Evolutionary conservation across 805 yeast species (phyloP).

Genomic region (Myxozyma geophila): DNA sequence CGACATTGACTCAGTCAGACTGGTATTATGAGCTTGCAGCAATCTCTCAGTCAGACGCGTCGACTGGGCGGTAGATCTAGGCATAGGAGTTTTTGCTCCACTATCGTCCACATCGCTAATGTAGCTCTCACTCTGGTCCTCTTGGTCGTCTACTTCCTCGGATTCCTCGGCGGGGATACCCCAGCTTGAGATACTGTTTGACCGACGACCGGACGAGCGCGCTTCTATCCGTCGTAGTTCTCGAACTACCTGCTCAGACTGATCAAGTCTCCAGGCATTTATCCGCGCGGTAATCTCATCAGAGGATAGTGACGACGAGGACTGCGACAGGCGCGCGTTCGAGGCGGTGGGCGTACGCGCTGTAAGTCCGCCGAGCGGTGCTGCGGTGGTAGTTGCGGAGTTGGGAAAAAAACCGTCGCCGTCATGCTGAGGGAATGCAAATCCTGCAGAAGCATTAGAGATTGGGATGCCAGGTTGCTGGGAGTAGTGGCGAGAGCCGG

Average conservation of each 20-base stretch:
- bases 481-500: background rate
- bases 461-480: background rate
- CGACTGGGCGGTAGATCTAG: background rate
- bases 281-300: conserved; percentile 46
- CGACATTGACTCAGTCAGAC: background rate
- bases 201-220: conserved; percentile 15
- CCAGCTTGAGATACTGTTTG: conserved; percentile 24
- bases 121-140: background rate
- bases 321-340: conserved; percentile 13
- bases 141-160: conserved; percentile 10
- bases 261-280: conserved; percentile 50
- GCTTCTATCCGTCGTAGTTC: conserved; percentile 41
- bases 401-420: conserved; percentile 36
- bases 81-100: background rate
- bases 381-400: conserved; percentile 13
- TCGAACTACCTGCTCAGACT: conserved; percentile 43
- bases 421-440: conserved; percentile 30
- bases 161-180: conserved; percentile 27
- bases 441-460: conserved; percentile 26
- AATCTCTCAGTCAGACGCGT: conserved; percentile 6
- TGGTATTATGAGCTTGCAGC: background rate
- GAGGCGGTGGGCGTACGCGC: conserved; percentile 12
- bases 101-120: background rate
- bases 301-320: conserved; percentile 25
- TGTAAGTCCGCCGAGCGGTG: background rate